Base-by-base conservation (phyloP, 257 asterid species). In the Scutellaria minor region DNA sequence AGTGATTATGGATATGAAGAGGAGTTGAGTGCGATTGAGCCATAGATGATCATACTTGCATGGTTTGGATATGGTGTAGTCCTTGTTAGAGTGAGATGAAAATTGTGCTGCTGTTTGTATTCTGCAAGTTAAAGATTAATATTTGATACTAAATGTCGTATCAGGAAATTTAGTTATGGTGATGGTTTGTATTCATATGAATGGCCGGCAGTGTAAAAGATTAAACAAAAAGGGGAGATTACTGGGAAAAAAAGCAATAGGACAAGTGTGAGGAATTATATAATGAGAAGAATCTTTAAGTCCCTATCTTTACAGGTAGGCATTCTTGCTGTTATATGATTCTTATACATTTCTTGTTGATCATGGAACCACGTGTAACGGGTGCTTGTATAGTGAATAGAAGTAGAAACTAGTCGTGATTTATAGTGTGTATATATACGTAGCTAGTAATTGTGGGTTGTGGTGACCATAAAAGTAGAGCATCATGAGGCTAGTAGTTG, bases 51-150 rank as follows among this genome's bases (percentile, higher is more conserved):
- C 42, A 41, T 41, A 42, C 40, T 42, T 42, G 68, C 53, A 2
- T 7, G 27, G 35, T 40, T 39, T 61, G 5, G 51, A 61, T 61
- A 39, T 61, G 51, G 66, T n/a, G 50, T 61, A n/a, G 31, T 39
- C 5, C 22, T 39, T 37, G 35, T 20, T 40, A 63, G 54, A 40
- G n/a, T 44, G 20, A 8, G 39, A 42, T 44, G 54, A 44, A 18
- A 11, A 6, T 46, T 10, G 42, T 45, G 27, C 27, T 46, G 15
- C 27, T 66, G 72, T 66, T 50, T 50, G 47, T 35, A 8, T 66
- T 66, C 24, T 13, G 31, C 47, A 66, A n/a, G 3, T 57, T 57
- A 10, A 40, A 15, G 37, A 40, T 58, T 14, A n/a, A 13, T 37
- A 24, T 3, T 62, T 62, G 52, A 31, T 56, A 9, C 65, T 18